phyloP scores from a whole-genome alignment of 805 yeast genomes.

The Wickerhamiella vanderwaltii region DNA sequence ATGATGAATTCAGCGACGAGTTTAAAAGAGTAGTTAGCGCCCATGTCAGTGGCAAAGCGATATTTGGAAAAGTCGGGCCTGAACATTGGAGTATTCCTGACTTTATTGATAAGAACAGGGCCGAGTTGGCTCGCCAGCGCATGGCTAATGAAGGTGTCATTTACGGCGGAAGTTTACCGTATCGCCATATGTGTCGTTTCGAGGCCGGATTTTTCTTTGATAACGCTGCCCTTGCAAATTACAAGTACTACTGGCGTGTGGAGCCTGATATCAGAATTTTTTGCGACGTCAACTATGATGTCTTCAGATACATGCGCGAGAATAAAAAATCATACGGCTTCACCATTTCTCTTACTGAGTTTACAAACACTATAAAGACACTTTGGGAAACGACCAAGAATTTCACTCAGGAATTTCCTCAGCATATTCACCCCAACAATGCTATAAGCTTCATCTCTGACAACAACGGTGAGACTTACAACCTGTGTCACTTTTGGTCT shows the following conservation, averaged over 20 bases:
- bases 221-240: constrained; percentile 51
- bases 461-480: constrained; percentile 58
- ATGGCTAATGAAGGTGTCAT: constrained; percentile 46
- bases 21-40: constrained; percentile 45
- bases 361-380: constrained; percentile 55
- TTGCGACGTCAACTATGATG: constrained; percentile 70
- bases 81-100: constrained; percentile 85
- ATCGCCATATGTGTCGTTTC: constrained; percentile 84
- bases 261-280: constrained; percentile 67
- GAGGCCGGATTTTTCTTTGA: constrained; percentile 77
- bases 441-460: constrained; percentile 60
- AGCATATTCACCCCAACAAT: constrained; percentile 46
- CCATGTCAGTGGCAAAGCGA: constrained; percentile 52
- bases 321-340: constrained; percentile 63
- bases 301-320: constrained; percentile 70
- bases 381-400: constrained; percentile 63
- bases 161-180: constrained; percentile 63
- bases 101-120: constrained; percentile 62
- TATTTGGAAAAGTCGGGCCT: constrained; percentile 58
- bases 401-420: constrained; percentile 49
- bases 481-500: constrained; percentile 82
- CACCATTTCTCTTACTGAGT: constrained; percentile 61
- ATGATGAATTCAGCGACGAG: constrained; percentile 58
- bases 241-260: constrained; percentile 87
- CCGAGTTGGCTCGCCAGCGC: constrained; percentile 46